Evolutionary conservation across 805 yeast genomes (phyloP), one percentile per base, ranked within the genome.

Genomic region (Tetrapisispora nanseiensis): DNA sequence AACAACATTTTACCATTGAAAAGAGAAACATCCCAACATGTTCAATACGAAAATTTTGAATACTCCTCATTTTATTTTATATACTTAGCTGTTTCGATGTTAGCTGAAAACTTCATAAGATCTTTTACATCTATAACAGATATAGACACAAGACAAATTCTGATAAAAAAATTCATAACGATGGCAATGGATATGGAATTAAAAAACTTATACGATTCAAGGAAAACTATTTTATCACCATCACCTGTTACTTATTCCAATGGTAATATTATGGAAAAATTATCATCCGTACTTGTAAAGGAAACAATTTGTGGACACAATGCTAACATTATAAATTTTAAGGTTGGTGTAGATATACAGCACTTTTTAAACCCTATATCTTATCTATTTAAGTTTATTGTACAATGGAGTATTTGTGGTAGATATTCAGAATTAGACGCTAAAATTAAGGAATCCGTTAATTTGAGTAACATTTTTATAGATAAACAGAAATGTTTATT

Each of bases 11-110:
- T 92, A 1, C 79, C 83, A 0, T 65, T 86, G 52, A 74, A 70
- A 46, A 70, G 97, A 45, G 95, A 86, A 54, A 76, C 78, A 4
- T 69, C 73, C 6, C 80, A 76, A 45, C 98, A 90, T 59, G 87
- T 90, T 9, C 96, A 89, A 56, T 92, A 83, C 57, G 98, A 90
- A 56, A 80, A 79, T 35, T 85, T 84, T 26, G 90, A 85, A 40
- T 92, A 89, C 69, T 59, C 66, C 16, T 51, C 62, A 5, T 60
- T 48, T 44, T 60, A 50, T 39, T 57, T 55, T 39, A 56, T 52
- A 43, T 59, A 59, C 33, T 54, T 62, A 2, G 57, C 63, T 3
- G 48, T 60, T 24, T 38, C 59, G 15, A 51, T 57, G 10, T 51
- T 60, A 57, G 46, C 56, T 10, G 65, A 60, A 47, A 57, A 61